Conservation (phyloP, 2,329 filamentous ascomycete species). For the Colletotrichum sp. region DNA sequence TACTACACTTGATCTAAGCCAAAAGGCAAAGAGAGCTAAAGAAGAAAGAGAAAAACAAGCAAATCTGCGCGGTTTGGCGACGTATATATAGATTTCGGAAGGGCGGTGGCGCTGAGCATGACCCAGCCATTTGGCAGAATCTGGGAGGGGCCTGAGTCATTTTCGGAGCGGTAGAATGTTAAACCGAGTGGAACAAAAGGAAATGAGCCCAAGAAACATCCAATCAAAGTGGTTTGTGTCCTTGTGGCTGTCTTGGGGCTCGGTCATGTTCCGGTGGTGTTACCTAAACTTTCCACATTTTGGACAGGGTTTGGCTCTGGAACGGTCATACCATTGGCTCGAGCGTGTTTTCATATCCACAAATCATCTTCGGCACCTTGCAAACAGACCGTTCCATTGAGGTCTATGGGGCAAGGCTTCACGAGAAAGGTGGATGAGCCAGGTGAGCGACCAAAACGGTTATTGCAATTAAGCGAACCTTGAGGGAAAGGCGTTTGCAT, state of each 20-base stretch:
- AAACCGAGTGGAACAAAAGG: neutral
- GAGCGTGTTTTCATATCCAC: neutral
- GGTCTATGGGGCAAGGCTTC: neutral
- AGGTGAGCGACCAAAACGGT: neutral
- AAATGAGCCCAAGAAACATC: neutral
- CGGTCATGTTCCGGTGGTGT: neutral
- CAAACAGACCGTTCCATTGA: neutral
- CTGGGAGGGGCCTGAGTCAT: no score
- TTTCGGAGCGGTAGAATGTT: no score
- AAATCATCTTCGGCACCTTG: neutral
- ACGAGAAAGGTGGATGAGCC: neutral
- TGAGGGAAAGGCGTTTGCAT: no score
- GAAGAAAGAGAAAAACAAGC: no score
- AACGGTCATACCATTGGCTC: neutral
- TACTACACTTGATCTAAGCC: slow-evolving; percentile 95
- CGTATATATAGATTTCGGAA: slow-evolving; percentile 27
- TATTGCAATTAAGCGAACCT: neutral
- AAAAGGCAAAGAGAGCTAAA: slow-evolving; percentile 41
- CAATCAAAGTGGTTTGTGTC: neutral
- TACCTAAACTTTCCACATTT: neutral
- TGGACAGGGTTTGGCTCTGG: neutral
- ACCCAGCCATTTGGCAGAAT: no score
- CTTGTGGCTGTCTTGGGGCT: neutral
- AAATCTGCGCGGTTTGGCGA: no score
- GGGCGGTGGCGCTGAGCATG: no score